phyloP scores from a whole-genome alignment of 2,329 filamentous ascomycete genomes.

The Diaporthe sp. region DNA sequence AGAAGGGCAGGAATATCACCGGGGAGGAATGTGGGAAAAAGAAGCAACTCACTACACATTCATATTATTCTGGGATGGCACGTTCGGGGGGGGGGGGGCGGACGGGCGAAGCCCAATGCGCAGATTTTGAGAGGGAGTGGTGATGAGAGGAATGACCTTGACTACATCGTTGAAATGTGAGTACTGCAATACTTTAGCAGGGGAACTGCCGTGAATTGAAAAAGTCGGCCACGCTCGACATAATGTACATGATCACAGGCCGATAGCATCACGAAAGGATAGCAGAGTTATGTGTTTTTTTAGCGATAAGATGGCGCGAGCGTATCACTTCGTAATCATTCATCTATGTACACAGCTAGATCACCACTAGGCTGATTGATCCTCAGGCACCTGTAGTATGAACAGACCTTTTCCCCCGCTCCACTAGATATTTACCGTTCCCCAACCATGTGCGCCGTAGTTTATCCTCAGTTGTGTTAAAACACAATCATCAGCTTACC shows the following conservation, averaged over 20 bases:
- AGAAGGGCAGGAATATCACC: too few species aligned
- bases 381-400: conserved; percentile 17
- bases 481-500: background rate
- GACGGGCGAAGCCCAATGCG: background rate
- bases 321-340: conserved; percentile 31
- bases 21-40: background rate
- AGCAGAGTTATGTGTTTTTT: background rate
- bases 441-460: conserved; percentile 8
- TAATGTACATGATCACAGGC: background rate
- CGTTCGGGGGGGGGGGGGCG: background rate
- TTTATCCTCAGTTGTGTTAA: conserved; percentile 12
- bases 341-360: conserved; percentile 28
- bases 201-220: background rate
- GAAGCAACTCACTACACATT: too few species aligned
- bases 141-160: background rate
- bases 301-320: conserved; percentile 1
- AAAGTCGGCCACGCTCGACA: background rate
- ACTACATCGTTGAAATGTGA: background rate
- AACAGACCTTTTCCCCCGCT: conserved; percentile 11
- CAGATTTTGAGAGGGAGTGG: background rate
- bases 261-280: background rate
- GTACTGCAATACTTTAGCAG: background rate
- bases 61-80: background rate
- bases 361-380: conserved; percentile 1
- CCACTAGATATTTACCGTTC: conserved; percentile 5